phyloP scores from a whole-genome alignment of 1,284 basidiomycete genomes.

The Clitocybe nebularis region DNA sequence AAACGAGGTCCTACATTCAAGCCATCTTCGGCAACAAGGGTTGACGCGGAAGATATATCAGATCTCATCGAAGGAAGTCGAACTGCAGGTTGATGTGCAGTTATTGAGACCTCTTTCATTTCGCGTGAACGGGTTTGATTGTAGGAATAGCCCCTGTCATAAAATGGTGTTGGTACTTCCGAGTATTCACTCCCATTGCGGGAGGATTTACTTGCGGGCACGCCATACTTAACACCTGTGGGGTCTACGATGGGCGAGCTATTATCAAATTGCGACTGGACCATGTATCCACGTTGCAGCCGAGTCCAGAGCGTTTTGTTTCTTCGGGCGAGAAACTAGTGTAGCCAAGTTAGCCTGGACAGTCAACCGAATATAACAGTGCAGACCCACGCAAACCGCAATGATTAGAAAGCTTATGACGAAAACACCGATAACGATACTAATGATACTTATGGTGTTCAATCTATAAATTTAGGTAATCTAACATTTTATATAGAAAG shows the following conservation, averaged over 20 bases:
- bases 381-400: constrained; percentile 18
- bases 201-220: constrained; percentile 3
- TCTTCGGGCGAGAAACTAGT: constrained; percentile 18
- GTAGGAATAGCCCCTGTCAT: constrained; percentile 8
- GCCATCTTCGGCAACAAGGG: constrained; percentile 24
- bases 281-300: constrained; percentile 23
- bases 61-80: constrained; percentile 14
- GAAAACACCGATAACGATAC: constrained; percentile 14
- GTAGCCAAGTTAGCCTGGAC: neutral
- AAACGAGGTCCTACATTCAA: constrained; percentile 5
- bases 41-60: constrained; percentile 17
- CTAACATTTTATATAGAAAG: neutral
- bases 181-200: neutral
- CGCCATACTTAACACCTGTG: constrained; percentile 6
- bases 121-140: neutral
- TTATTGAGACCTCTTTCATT: neutral
- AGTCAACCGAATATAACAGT: constrained; percentile 1
- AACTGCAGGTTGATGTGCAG: neutral
- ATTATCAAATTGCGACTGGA: constrained; percentile 23
- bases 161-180: too few species aligned
- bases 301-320: constrained; percentile 24
- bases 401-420: constrained; percentile 15
- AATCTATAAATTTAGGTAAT: neutral
- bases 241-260: constrained; percentile 10
- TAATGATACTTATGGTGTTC: constrained; percentile 11